These are phyloP conservation scores for Gorgonomyces haynaldii DNA, from an alignment of 192 early-diverging fungal species.

Conservation along the genomic window DNA sequence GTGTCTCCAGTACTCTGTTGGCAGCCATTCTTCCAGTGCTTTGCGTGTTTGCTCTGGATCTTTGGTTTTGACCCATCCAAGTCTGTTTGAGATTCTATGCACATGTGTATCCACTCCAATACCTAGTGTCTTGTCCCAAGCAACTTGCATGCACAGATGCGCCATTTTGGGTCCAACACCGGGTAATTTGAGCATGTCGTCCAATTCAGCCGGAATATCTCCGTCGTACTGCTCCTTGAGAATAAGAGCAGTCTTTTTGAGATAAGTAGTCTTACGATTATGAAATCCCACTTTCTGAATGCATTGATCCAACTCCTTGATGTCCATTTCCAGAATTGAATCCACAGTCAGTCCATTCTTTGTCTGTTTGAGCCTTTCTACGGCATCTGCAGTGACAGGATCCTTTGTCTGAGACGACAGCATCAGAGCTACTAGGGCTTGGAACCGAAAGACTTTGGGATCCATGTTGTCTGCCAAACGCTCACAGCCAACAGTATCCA, in stretches of 20 bases:
- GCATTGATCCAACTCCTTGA: constrained; percentile 52
- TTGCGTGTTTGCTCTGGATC: constrained; percentile 73
- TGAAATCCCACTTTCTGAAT: constrained; percentile 86
- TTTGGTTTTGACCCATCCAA: constrained; percentile 73
- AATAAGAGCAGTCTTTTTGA: constrained; percentile 68
- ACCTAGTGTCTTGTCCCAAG: constrained; percentile 72
- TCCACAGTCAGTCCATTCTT: constrained; percentile 60
- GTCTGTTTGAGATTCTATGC: constrained; percentile 74
- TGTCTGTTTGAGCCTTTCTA: constrained; percentile 53
- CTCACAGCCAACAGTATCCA: constrained; percentile 85
- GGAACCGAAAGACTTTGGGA: constrained; percentile 58
- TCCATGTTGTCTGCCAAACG: constrained; percentile 42
- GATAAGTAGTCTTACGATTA: constrained; percentile 67
- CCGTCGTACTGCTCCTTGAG: constrained; percentile 56
- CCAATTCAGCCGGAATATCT: constrained; percentile 74
- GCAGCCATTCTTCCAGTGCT: constrained; percentile 69
- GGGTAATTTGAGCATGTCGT: constrained; percentile 64
- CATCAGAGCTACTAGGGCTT: constrained; percentile 74
- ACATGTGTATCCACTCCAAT: constrained; percentile 97
- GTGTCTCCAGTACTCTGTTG: constrained; percentile 67
- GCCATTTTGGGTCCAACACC: constrained; percentile 96
- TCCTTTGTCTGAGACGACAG: constrained; percentile 94
- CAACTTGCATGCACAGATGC: constrained; percentile 68
- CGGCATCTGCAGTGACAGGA: constrained; percentile 66
- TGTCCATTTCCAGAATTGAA: constrained; percentile 46